phyloP scores from a whole-genome alignment of 192 early-diverging fungal species.

The Dispira simplex region DNA sequence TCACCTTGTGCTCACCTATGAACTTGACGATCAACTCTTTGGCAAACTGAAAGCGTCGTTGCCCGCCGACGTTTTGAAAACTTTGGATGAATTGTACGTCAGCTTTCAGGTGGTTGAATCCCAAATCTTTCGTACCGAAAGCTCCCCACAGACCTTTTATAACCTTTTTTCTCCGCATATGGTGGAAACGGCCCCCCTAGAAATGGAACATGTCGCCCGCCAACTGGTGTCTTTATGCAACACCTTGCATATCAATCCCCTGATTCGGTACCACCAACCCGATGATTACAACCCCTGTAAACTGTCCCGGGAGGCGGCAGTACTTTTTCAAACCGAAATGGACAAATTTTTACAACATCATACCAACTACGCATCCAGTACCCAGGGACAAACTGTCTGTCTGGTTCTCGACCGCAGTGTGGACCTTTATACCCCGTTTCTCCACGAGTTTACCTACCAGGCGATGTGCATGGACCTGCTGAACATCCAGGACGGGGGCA shows the following conservation, averaged over 20 bases:
- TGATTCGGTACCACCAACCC: conserved; percentile 81
- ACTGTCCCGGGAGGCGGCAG: conserved; percentile 63
- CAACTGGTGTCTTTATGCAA: conserved; percentile 78
- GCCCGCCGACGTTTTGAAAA: conserved; percentile 20
- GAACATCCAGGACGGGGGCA: conserved; percentile 26
- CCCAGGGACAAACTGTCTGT: conserved; percentile 48
- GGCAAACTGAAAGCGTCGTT: conserved; percentile 19
- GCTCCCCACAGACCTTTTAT: conserved; percentile 24
- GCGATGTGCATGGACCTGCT: conserved; percentile 95
- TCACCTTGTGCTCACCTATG: conserved; percentile 30
- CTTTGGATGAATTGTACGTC: conserved; percentile 33
- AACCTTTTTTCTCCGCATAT: conserved; percentile 32
- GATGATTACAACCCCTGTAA: conserved; percentile 48
- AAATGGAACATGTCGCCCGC: conserved; percentile 31
- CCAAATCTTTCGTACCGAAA: conserved; percentile 23
- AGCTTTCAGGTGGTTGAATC: conserved; percentile 24
- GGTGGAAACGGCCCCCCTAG: conserved; percentile 19
- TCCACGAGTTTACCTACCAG: conserved; percentile 99
- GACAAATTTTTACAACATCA: conserved; percentile 58
- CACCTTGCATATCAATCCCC: conserved; percentile 78
- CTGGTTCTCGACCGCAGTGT: conserved; percentile 85
- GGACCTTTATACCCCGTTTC: conserved; percentile 75
- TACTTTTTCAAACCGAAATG: conserved; percentile 67
- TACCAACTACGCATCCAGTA: conserved; percentile 33
- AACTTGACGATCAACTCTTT: conserved; percentile 24